Base-by-base conservation (phyloP, 2,329 filamentous ascomycete genomes). In the Fusarium protoensiforme region DNA sequence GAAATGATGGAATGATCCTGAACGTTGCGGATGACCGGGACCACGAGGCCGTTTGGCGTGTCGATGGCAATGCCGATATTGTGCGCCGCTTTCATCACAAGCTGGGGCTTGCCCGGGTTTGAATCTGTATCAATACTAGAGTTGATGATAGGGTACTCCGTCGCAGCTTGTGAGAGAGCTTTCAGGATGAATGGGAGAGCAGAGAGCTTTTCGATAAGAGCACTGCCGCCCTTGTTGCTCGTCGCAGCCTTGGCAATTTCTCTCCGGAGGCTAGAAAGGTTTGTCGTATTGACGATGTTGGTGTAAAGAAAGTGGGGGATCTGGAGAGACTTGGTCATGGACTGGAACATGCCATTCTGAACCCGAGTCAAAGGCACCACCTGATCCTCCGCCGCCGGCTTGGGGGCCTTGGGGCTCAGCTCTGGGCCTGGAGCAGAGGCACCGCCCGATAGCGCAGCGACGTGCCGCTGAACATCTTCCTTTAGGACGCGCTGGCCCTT, bases 301-400 rank as follows among this genome's bases (percentile, higher is more conserved):
- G 67, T 69, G 64, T 67, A 69, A 13, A 69, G 59, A 31, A 69
- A 66, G 18, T 69, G 63, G 7, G 63, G 67, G 9, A 69, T 60
- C 1, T 27, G n/a, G 7, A 69, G 48, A 2, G 67, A 64, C 16
- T 13, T 7, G 3, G 67, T 67, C 67, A 69, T 69, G 2, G 67
- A 57, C 29, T 69, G 8, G 43, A 67, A 66, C 67, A 69, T 69
- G 24, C 41, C 41, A 2, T 36, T 31, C n/a, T 69, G 63, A 11
- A 67, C 24, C 2, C 35, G 63, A 5, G 59, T 38, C 5, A 69
- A 51, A 3, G 39, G 14, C 1, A 61, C 24, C 7, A 10, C 33
- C 18, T 11, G 36, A 18, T 69, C 67, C 22, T 61, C 18, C n/a
- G 22, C 11, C 3, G n/a, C n/a, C n/a, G 22, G 43, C 16, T 16